Evolutionary conservation across 202 grass and related monocot genomes (phyloP), one percentile per base, ranked within the genome.

Genomic region (Panicum virgatum): DNA sequence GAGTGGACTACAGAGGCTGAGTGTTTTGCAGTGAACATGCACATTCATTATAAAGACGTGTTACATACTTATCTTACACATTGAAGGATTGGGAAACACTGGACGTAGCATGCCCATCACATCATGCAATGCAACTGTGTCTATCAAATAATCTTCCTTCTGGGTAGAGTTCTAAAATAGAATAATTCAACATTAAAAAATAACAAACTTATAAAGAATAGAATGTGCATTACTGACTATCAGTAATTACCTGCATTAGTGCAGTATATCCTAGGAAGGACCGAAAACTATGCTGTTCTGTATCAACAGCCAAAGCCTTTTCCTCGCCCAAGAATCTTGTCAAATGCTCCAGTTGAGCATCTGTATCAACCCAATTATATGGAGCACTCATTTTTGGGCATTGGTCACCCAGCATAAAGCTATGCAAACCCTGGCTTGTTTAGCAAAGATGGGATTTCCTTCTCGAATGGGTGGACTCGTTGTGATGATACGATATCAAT

Each of bases 201-300:
- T 81, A 81, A 42, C 26, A 61, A 53, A 73, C 3, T 58, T 51
- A 77, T 66, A 81, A 70, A 50, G 23, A 81, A 62, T 38, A 58
- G 36, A 68, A 53, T 32, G 38, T 47, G 73, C 58, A 44, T 47
- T 34, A 34, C 32, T 4, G 32, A 34, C 14, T 15, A 32, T 45
- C 52, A 37, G 44, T 12, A 82, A 70, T 85, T 93, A 98, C 95
- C 95, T 98, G 95, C 88, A 98, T 92, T 54, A 98, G 75, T 78
- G 95, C 90, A 85, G 95, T 94, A 88, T 88, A 98, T 47, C 95
- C 95, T 76, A 98, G 84, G 90, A 98, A 98, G 32, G 95, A 98
- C 23, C 90, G 86, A 72, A 98, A 53, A 80, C 92, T 95, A 84
- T 98, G 92, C 79, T 98, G 95, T 80, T 98, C 95, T 45, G 92